Conservation (phyloP, 768 basidiomycete species). For the Kwoniella newhampshirensis region DNA sequence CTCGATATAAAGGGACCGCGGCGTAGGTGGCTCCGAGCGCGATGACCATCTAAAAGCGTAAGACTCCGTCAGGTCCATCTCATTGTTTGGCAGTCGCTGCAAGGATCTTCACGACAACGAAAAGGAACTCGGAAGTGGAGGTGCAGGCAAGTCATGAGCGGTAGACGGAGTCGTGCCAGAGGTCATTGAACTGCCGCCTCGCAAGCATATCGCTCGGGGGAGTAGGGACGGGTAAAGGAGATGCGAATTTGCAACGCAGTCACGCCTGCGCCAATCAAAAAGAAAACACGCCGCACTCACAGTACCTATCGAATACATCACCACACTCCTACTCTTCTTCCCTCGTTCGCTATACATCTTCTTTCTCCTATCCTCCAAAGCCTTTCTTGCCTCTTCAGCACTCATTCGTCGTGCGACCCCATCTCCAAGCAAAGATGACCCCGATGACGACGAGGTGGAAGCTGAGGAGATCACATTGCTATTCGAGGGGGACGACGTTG, state of each 20-base stretch:
- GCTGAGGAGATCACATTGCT: not conserved
- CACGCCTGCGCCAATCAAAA: no score
- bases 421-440: not conserved
- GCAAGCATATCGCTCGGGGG: no score
- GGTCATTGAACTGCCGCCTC: no score
- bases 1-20: constrained; percentile 92
- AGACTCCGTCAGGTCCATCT: no score
- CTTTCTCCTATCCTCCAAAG: constrained; percentile 32
- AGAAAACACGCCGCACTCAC: constrained; percentile 23
- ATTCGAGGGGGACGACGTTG: not conserved
- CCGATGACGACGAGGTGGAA: not conserved
- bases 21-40: constrained; percentile 90
- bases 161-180: not conserved
- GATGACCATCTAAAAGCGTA: constrained; percentile 64
- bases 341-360: constrained; percentile 41
- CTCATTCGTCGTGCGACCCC: not conserved
- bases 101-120: not conserved
- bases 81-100: no score
- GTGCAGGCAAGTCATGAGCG: no score
- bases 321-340: constrained; percentile 27
- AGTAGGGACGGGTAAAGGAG: no score
- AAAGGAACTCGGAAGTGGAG: not conserved
- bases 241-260: no score
- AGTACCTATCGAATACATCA: constrained; percentile 39
- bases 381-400: constrained; percentile 21